A percentile compares a stretch with the other conserved stretches of the same genome.
These are phyloP conservation scores for Paraconiothyrium sp. DNA, from an alignment of 2,329 filamentous ascomycete species.

Conservation along the genomic window DNA sequence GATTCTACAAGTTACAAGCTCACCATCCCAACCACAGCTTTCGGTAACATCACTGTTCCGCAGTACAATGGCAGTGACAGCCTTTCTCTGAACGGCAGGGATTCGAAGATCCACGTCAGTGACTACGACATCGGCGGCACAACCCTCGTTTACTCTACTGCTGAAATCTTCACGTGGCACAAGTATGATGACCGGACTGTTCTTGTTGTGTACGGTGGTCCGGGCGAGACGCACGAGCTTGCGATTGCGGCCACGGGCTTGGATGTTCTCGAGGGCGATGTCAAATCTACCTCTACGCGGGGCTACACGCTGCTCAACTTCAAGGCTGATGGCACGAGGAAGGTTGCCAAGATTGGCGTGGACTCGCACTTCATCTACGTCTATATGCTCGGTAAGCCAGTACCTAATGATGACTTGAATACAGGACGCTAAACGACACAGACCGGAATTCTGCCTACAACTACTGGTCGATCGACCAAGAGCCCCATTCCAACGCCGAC, in stretches of 20 bases:
- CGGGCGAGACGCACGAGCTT: conserved; percentile 70
- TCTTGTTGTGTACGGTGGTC: conserved; percentile 71
- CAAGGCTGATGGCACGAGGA: conserved; percentile 63
- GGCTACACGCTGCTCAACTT: conserved; percentile 64
- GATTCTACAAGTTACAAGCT: conserved; percentile 70
- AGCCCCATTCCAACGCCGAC: conserved; percentile 38
- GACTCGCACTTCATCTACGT: conserved; percentile 59
- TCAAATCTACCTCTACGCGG: conserved; percentile 49
- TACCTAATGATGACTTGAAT: not conserved
- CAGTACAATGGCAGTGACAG: conserved; percentile 61
- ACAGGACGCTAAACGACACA: conserved; percentile 31
- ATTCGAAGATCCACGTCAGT: conserved; percentile 73
- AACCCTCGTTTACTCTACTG: conserved; percentile 72
- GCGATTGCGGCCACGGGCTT: conserved; percentile 55
- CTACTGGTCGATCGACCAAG: conserved; percentile 70
- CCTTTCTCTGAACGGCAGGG: conserved; percentile 68
- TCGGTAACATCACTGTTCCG: conserved; percentile 65
- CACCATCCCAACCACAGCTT: conserved; percentile 67
- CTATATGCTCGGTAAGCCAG: conserved; percentile 63
- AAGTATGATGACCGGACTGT: conserved; percentile 67
- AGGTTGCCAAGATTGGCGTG: conserved; percentile 59
- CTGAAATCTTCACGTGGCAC: conserved; percentile 75
- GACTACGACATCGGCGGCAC: conserved; percentile 71
- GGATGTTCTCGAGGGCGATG: conserved; percentile 54
- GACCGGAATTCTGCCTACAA: conserved; percentile 74